A percentile compares a stretch with the other conserved stretches of the same genome.
phyloP scores from a whole-genome alignment of 2,329 filamentous ascomycete genomes.

The Drechslera avenae region DNA sequence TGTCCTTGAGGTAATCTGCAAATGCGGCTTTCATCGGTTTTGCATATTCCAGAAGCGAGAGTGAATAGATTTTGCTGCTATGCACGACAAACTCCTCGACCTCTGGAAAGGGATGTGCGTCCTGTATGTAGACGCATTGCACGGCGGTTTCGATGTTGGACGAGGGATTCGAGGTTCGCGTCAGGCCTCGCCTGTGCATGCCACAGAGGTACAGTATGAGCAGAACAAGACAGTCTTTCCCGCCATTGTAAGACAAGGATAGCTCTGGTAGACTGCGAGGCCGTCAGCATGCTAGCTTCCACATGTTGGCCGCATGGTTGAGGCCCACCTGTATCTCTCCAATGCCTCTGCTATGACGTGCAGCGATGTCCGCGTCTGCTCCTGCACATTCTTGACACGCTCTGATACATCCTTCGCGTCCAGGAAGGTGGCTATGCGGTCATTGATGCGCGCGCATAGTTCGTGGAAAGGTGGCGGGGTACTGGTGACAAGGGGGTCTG shows the following conservation, averaged over 20 bases:
- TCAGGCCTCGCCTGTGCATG: constrained; percentile 50
- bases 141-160: constrained; percentile 53
- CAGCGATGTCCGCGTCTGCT: constrained; percentile 74
- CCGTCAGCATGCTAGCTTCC: constrained; percentile 23
- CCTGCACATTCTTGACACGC: constrained; percentile 68
- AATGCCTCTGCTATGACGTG: constrained; percentile 77
- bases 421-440: constrained; percentile 69
- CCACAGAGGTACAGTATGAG: constrained; percentile 81
- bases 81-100: constrained; percentile 81
- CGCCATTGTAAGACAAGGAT: constrained; percentile 94
- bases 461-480: constrained; percentile 55
- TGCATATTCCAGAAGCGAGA: constrained; percentile 75
- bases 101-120: constrained; percentile 79
- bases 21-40: constrained; percentile 83
- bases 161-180: constrained; percentile 25
- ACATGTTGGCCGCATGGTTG: constrained; percentile 2
- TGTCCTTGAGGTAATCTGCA: constrained; percentile 72
- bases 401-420: constrained; percentile 61
- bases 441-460: constrained; percentile 59
- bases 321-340: constrained; percentile 70
- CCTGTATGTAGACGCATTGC: constrained; percentile 87
- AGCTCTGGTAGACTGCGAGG: constrained; percentile 71
- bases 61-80: constrained; percentile 71
- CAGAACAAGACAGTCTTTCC: constrained; percentile 95
- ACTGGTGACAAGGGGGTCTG: constrained; percentile 46